Evolutionary conservation across 768 basidiomycete species (phyloP).

Genomic region (Asterophora lycoperdoides): DNA sequence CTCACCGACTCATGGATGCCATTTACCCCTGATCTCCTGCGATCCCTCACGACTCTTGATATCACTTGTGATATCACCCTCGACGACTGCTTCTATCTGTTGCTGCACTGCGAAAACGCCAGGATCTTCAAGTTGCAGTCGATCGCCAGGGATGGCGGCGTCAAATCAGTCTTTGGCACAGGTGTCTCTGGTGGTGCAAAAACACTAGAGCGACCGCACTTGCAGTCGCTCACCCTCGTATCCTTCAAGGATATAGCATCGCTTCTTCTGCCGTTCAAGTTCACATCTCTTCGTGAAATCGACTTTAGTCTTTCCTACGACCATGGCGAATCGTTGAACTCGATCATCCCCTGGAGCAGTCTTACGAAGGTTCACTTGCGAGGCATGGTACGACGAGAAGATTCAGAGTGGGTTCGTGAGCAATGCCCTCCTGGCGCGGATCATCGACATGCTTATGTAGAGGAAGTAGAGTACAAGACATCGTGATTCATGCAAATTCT

Average conservation of each 20-base stretch:
- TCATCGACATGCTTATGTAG: too few species aligned
- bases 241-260: neutral
- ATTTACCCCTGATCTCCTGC: constrained; percentile 5
- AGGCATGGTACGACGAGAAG: too few species aligned
- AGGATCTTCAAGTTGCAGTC: neutral
- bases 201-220: neutral
- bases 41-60: constrained; percentile 1
- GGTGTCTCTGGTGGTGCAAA: neutral
- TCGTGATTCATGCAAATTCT: too few species aligned
- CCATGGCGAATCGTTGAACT: too few species aligned
- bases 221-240: neutral
- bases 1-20: constrained; percentile 8
- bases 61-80: neutral
- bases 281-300: neutral
- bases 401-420: too few species aligned
- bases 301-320: neutral
- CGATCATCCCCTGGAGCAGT: too few species aligned
- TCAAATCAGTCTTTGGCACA: neutral
- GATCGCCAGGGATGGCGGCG: neutral
- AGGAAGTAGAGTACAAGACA: too few species aligned
- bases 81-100: neutral
- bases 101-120: neutral
- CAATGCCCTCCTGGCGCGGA: too few species aligned
- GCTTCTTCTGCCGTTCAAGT: neutral
- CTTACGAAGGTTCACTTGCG: too few species aligned